Conservation (phyloP, 176 grass and related monocot species). For the Ensete glaucum region DNA sequence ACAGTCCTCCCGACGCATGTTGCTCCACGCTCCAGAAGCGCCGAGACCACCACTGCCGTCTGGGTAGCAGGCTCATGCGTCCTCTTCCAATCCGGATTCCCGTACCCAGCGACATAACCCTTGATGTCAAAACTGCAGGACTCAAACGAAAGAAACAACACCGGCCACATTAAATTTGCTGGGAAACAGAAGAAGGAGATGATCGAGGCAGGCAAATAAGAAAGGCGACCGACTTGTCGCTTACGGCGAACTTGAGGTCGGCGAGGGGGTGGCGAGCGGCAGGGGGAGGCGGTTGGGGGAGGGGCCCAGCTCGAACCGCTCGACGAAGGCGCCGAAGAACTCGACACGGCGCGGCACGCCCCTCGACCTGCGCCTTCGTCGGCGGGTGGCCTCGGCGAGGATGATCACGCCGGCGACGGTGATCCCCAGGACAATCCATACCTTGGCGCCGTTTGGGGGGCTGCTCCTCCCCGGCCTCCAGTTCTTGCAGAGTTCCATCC, state of each 20-base stretch:
- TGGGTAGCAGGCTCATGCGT: constrained; percentile 43
- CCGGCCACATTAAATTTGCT: too few species aligned
- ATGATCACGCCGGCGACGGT: constrained; percentile 69
- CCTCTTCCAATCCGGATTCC: constrained; percentile 91
- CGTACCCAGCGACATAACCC: constrained; percentile 69
- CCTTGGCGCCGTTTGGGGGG: constrained; percentile 16
- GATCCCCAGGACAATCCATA: constrained; percentile 71
- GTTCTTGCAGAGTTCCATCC: constrained; percentile 13
- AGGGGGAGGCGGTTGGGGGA: constrained; percentile 58
- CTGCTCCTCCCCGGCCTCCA: constrained; percentile 13
- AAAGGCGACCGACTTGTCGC: constrained; percentile 56
- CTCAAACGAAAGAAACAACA: background rate
- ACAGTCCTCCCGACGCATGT: constrained; percentile 70
- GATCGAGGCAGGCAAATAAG: background rate
- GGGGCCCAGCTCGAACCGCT: constrained; percentile 54
- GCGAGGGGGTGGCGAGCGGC: constrained; percentile 42
- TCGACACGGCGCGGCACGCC: constrained; percentile 10
- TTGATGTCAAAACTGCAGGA: constrained; percentile 75
- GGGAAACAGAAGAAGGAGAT: background rate
- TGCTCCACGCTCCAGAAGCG: constrained; percentile 61
- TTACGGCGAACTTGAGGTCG: constrained; percentile 67
- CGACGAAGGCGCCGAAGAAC: constrained; percentile 51
- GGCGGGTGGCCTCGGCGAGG: constrained; percentile 54
- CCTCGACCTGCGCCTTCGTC: constrained; percentile 40
- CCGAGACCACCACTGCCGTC: constrained; percentile 49